Evolutionary conservation across 495 filamentous ascomycete genomes (phyloP).

Genomic region (Penicillium arizonense): DNA sequence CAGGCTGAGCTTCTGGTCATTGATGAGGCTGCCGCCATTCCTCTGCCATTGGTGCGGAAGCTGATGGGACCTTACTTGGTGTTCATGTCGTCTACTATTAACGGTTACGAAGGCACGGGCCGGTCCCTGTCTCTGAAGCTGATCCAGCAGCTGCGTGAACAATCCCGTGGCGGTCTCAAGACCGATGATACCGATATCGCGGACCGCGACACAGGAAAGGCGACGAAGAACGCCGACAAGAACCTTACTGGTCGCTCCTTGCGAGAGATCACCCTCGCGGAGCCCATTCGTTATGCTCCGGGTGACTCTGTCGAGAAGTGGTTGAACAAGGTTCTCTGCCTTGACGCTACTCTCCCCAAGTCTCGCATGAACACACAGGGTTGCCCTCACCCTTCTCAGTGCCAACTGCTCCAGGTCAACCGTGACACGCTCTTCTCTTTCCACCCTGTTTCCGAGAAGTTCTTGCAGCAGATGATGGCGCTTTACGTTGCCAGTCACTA

Average conservation of each 20-base stretch:
- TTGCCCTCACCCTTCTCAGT: constrained; percentile 85
- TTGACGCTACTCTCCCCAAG: constrained; percentile 84
- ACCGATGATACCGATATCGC: constrained; percentile 62
- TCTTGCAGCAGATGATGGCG: constrained; percentile 96
- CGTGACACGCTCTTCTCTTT: constrained; percentile 97
- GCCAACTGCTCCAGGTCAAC: constrained; percentile 90
- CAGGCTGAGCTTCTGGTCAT: constrained; percentile 97
- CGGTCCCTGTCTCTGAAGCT: constrained; percentile 93
- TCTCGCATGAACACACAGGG: constrained; percentile 73
- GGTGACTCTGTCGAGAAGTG: constrained; percentile 93
- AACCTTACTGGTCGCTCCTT: constrained; percentile 73
- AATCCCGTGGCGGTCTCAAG: constrained; percentile 65
- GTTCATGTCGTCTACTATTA: constrained; percentile 99
- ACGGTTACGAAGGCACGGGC: constrained; percentile 97
- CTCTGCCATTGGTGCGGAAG: constrained; percentile 86
- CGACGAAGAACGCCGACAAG: constrained; percentile 60
- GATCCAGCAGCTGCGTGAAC: constrained; percentile 95
- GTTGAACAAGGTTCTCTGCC: constrained; percentile 91
- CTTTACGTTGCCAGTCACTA: constrained; percentile 98
- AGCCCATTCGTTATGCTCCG: constrained; percentile 92
- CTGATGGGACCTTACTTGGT: constrained; percentile 97
- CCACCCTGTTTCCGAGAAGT: constrained; percentile 95
- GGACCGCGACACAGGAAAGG: constrained; percentile 69
- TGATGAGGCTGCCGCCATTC: constrained; percentile 97
- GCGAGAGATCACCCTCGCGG: constrained; percentile 85